These are phyloP conservation scores for Wilcoxina mikolae DNA, from an alignment of 495 filamentous ascomycete genomes.

Conservation along the genomic window DNA sequence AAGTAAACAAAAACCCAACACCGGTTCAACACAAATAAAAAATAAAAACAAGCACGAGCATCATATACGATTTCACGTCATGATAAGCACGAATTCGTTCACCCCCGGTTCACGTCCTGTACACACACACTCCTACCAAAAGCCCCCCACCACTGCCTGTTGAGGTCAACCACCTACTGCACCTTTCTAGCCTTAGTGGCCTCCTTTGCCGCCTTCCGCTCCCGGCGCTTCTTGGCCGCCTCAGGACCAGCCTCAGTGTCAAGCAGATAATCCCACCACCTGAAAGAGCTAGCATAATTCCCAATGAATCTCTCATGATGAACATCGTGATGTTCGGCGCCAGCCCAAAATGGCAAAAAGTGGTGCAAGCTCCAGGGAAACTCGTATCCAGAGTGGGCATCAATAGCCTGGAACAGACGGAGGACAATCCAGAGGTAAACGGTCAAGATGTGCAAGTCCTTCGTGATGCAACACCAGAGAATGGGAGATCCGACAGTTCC, in stretches of 20 bases:
- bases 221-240: conserved; percentile 67
- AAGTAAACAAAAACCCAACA: too few species aligned
- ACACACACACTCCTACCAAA: background rate
- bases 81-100: too few species aligned
- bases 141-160: background rate
- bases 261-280: conserved; percentile 93
- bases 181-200: conserved; percentile 28
- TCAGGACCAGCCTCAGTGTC: conserved; percentile 89
- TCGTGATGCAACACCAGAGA: conserved; percentile 68
- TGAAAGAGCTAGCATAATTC: conserved; percentile 94
- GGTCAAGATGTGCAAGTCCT: conserved; percentile 81
- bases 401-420: conserved; percentile 93
- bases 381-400: conserved; percentile 92
- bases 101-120: background rate
- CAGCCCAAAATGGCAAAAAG: conserved; percentile 95
- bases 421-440: conserved; percentile 96
- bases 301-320: conserved; percentile 97
- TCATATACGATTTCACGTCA: too few species aligned
- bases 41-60: too few species aligned
- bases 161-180: conserved; percentile 21
- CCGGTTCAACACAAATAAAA: too few species aligned
- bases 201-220: conserved; percentile 53
- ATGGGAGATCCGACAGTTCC: conserved; percentile 75
- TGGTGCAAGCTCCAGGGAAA: conserved; percentile 94
- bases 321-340: conserved; percentile 87